Evolutionary conservation across 2,329 filamentous ascomycete genomes (phyloP), one percentile per base, ranked within the genome.

Genomic region (Fusarium floridanum): DNA sequence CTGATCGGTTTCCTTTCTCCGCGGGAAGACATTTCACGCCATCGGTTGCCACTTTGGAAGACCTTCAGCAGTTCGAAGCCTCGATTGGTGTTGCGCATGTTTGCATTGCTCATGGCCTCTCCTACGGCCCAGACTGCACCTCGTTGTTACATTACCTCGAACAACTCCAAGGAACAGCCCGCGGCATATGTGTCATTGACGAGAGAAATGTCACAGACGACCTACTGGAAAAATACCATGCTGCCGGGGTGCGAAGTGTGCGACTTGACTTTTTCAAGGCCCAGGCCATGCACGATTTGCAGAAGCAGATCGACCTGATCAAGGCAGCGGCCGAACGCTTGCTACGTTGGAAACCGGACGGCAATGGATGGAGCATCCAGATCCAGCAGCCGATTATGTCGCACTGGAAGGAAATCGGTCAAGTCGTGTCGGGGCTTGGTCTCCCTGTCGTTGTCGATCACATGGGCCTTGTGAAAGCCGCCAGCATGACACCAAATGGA

Each of bases 61-160:
- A 67, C n/a, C 60, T 67, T 6, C 50, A 34, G 36, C 45, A 36
- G 6, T 67, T 67, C 27, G 65, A 64, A 11, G 20, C 61, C 7
- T 67, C 65, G 12, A 67, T 67, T 50, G 65, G 65, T n/a, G 65
- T 67, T 12, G 61, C 45, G 22, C 65, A 67, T 11, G 60, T 67
- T 29, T 67, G 65, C 55, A 67, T 67, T 50, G 65, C 65, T 6
- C 65, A 67, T 57, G 60, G 65, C 16, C 22, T 64, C 12, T 63
- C 65, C 11, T 67, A 64, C 41, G 65, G 60, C 6, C 20, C 65
- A 41, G 65, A 67, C 41, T 67, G 65, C 41, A 39, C 65, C 6
- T 67, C 65, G 3, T 53, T 67, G 50, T 53, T 67, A 12, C 43
- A 64, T 53, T 67, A 67, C 65, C 36, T 67, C 24, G 60, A 29